A percentile compares a stretch with the other conserved stretches of the same genome.
Evolutionary conservation across 768 basidiomycete genomes (phyloP).

Genomic region (Boletellus sp.): DNA sequence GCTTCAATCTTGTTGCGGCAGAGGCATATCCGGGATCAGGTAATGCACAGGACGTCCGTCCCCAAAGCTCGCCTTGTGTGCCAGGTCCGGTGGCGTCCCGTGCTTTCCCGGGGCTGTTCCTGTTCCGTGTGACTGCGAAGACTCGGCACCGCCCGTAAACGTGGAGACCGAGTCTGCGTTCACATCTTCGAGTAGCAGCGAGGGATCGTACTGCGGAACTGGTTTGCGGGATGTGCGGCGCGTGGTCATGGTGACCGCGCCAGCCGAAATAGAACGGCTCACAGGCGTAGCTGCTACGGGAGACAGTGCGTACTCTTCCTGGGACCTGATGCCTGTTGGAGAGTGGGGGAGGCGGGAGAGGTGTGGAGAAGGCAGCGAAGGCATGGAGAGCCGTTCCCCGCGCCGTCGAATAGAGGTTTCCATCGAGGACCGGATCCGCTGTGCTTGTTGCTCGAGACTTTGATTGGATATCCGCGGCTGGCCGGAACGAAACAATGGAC

Average conservation of each 20-base stretch:
- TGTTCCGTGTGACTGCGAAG: conserved; percentile 28
- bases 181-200: conserved; percentile 22
- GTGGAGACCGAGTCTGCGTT: conserved; percentile 22
- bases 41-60: conserved; percentile 49
- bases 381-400: conserved; percentile 30
- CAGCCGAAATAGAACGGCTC: conserved; percentile 28
- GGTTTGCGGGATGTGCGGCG: conserved; percentile 48
- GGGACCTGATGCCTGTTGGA: conserved; percentile 12
- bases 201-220: conserved; percentile 49
- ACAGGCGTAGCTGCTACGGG: conserved; percentile 19
- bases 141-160: conserved; percentile 20
- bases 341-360: conserved; percentile 17
- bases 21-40: conserved; percentile 58
- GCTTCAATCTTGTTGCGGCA: conserved; percentile 27
- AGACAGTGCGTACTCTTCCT: conserved; percentile 32
- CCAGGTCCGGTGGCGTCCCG: conserved; percentile 22
- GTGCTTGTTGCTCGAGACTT: conserved; percentile 28
- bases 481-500: conserved; percentile 6
- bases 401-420: conserved; percentile 24
- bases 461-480: conserved; percentile 14
- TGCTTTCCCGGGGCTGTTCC: conserved; percentile 8
- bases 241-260: conserved; percentile 16
- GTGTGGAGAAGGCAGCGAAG: conserved; percentile 15
- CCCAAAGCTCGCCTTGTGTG: conserved; percentile 45
- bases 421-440: conserved; percentile 33